These are phyloP conservation scores for Cladosporium cucumerinum DNA, from an alignment of 2,329 filamentous ascomycete species.

Conservation along the genomic window DNA sequence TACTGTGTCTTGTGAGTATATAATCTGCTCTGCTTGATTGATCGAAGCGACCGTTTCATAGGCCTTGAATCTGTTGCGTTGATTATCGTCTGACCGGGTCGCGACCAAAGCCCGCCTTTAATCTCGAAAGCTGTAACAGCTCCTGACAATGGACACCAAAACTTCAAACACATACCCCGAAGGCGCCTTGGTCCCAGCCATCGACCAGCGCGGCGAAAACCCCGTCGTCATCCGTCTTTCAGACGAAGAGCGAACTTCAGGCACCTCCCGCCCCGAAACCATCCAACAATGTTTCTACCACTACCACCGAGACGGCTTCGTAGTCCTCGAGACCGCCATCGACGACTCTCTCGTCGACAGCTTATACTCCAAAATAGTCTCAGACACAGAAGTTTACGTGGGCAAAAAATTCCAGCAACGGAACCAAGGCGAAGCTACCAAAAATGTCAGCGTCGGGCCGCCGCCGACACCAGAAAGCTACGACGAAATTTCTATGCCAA, in stretches of 20 bases:
- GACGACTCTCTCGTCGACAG: conserved; percentile 18
- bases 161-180: conserved; percentile 2
- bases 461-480: conserved; percentile 20
- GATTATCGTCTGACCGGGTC: background rate
- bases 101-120: background rate
- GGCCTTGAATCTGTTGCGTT: background rate
- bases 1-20: background rate
- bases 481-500: conserved; percentile 25
- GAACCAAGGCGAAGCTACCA: conserved; percentile 23
- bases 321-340: conserved; percentile 35
- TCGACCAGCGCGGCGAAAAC: conserved; percentile 17
- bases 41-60: background rate
- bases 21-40: background rate
- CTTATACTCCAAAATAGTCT: conserved; percentile 21
- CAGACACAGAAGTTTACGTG: conserved; percentile 19
- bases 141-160: background rate
- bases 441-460: conserved; percentile 24
- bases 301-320: conserved; percentile 34
- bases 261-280: conserved; percentile 12
- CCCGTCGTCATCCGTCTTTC: conserved; percentile 18
- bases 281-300: conserved; percentile 18
- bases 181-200: conserved; percentile 14
- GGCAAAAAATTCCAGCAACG: conserved; percentile 19
- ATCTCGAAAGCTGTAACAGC: background rate
- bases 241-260: conserved; percentile 16